Conservation (phyloP, 1,284 basidiomycete genomes). For the Jaminaea rosea region DNA sequence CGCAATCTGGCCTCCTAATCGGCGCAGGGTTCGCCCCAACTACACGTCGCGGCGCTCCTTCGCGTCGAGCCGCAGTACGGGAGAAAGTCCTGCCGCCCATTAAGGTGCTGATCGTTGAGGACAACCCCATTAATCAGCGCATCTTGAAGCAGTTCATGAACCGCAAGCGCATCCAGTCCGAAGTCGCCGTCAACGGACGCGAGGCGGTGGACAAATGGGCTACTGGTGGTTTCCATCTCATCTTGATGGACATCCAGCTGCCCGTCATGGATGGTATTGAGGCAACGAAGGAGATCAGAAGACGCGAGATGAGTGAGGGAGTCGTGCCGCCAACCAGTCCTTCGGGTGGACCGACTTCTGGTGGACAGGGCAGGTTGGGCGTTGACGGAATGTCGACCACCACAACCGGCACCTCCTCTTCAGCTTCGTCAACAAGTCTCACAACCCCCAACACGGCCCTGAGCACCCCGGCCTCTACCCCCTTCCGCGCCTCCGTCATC, state of each 20-base stretch:
- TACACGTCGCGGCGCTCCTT: slow-evolving; percentile 14
- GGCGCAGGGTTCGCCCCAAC: slow-evolving; percentile 35
- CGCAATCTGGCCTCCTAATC: slow-evolving; percentile 43
- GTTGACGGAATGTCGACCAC: background rate
- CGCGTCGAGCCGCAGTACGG: slow-evolving; percentile 29
- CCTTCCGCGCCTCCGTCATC: slow-evolving; percentile 86
- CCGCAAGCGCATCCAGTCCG: slow-evolving; percentile 90
- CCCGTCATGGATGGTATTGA: slow-evolving; percentile 97
- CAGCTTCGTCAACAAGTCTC: slow-evolving; percentile 6
- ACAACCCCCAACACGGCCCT: slow-evolving; percentile 15
- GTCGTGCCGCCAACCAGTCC: slow-evolving; percentile 61
- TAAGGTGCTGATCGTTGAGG: slow-evolving; percentile 50
- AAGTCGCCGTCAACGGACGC: slow-evolving; percentile 85
- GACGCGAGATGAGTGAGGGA: slow-evolving; percentile 63
- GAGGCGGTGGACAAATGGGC: slow-evolving; percentile 96
- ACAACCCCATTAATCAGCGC: slow-evolving; percentile 97
- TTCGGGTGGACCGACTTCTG: slow-evolving; percentile 10
- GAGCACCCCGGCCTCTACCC: slow-evolving; percentile 18
- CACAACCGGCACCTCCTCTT: background rate
- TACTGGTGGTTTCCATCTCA: slow-evolving; percentile 86
- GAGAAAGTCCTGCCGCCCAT: slow-evolving; percentile 42
- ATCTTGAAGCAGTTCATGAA: slow-evolving; percentile 92
- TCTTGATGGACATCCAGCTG: slow-evolving; percentile 99
- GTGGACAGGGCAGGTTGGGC: background rate
- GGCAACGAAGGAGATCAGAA: slow-evolving; percentile 90